phyloP scores from a whole-genome alignment of 2,329 filamentous ascomycete species.

The Xylaria sp. region DNA sequence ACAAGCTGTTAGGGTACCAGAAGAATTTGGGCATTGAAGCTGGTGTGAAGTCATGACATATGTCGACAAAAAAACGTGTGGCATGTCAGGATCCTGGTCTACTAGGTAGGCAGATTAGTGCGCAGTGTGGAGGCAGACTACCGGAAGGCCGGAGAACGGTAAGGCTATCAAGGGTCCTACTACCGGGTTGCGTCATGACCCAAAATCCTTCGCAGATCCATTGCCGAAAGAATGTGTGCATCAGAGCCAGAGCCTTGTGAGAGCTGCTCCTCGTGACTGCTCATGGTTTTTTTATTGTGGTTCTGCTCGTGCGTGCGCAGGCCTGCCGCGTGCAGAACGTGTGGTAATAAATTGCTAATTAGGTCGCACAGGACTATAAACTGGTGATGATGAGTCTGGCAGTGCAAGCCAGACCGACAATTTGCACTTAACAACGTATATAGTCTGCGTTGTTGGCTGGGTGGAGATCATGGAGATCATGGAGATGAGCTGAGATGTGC shows the following conservation, averaged over 20 bases:
- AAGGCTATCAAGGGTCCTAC: conserved; percentile 2
- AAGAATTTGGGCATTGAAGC: not conserved
- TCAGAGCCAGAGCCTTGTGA: conserved; percentile 27
- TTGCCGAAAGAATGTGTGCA: not conserved
- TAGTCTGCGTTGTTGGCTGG: not conserved
- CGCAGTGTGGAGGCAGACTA: not conserved
- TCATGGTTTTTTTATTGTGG: not conserved
- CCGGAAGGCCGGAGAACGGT: not conserved
- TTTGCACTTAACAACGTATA: not conserved
- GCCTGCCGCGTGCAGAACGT: not conserved
- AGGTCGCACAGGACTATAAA: not conserved
- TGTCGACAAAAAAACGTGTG: not conserved
- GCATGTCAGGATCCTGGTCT: not conserved
- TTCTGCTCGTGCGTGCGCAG: not conserved
- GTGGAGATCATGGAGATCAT: not conserved
- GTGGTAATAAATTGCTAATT: conserved; percentile 12
- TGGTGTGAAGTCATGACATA: not conserved
- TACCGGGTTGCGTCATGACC: conserved; percentile 26
- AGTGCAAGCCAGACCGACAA: not conserved
- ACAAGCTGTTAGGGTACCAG: not conserved
- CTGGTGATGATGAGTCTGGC: not conserved
- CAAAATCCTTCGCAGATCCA: conserved; percentile 35
- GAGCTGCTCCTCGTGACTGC: not conserved
- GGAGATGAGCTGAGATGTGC: too few species aligned
- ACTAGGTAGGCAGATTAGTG: too few species aligned